These are phyloP conservation scores for Actinomortierella ambigua DNA, from an alignment of 371 early-diverging fungal species.

Conservation along the genomic window DNA sequence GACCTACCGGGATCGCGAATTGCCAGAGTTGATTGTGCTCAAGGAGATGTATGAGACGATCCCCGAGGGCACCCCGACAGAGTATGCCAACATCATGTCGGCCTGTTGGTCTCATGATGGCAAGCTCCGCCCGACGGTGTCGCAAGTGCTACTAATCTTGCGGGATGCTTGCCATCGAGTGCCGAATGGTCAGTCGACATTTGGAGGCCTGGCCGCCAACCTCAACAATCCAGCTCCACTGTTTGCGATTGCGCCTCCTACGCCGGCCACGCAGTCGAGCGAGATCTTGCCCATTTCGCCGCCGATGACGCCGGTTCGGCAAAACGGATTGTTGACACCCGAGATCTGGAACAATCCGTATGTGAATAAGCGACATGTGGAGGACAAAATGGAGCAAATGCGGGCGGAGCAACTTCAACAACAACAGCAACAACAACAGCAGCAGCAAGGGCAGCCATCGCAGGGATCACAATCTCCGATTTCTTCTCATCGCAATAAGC, in stretches of 20 bases:
- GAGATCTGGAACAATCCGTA: conserved; percentile 39
- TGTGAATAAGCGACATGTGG: conserved; percentile 30
- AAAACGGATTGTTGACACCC: conserved; percentile 23
- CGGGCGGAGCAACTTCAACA: conserved; percentile 5
- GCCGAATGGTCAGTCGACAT: conserved; percentile 4
- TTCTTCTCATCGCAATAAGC: too few relatives aligned
- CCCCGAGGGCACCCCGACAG: conserved; percentile 26
- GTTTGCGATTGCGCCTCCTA: conserved; percentile 27
- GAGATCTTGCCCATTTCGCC: conserved; percentile 18
- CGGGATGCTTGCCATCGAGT: conserved; percentile 20
- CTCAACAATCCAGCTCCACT: conserved; percentile 22
- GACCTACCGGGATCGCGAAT: conserved; percentile 17
- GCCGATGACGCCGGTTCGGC: conserved; percentile 20
- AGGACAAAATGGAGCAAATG: conserved; percentile 19
- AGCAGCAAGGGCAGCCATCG: neutral
- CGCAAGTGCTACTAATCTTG: conserved; percentile 36
- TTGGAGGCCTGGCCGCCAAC: conserved; percentile 17
- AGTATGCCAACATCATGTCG: conserved; percentile 38
- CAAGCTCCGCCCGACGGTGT: conserved; percentile 29
- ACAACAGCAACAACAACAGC: neutral
- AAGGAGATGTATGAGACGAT: conserved; percentile 30
- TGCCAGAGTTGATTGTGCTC: conserved; percentile 38
- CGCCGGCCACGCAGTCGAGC: conserved; percentile 9
- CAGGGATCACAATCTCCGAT: neutral
- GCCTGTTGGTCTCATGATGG: conserved; percentile 44